Evolutionary conservation across 139 green algal species (phyloP).

Genomic region (Micractinium conductrix): DNA sequence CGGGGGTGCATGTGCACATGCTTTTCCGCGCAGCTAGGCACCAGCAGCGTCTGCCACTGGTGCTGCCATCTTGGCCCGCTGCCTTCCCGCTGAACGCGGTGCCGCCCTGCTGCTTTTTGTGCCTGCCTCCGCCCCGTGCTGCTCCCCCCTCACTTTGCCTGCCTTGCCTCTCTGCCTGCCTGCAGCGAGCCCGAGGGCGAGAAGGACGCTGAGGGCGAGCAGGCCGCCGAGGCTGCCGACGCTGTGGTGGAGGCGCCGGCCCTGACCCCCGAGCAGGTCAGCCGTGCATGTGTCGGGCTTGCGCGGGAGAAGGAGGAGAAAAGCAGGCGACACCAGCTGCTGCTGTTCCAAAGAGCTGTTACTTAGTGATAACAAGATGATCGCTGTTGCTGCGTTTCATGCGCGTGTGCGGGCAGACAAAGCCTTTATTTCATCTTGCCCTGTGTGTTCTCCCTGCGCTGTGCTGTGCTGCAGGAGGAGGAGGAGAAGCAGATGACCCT

Average conservation of each 20-base stretch:
- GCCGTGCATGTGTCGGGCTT: too few species aligned
- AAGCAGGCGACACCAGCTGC: conserved; percentile 13
- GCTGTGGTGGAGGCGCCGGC: conserved; percentile 37
- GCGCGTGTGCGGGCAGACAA: too few species aligned
- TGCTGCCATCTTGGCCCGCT: not conserved
- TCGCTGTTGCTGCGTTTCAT: too few species aligned
- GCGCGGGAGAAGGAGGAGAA: conserved; percentile 59
- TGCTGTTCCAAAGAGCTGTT: too few species aligned
- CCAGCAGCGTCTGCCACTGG: not conserved
- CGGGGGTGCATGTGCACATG: too few species aligned
- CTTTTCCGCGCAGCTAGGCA: too few species aligned
- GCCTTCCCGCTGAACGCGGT: not conserved
- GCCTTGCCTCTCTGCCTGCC: not conserved
- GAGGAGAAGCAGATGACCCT: conserved; percentile 16
- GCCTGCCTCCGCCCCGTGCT: not conserved
- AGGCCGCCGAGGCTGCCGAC: not conserved
- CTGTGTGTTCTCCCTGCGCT: too few species aligned
- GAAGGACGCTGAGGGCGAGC: conserved; percentile 44
- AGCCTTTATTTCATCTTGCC: not conserved
- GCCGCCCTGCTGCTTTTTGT: not conserved
- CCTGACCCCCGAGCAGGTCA: conserved; percentile 26
- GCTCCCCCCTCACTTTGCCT: not conserved
- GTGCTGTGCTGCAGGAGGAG: too few species aligned
- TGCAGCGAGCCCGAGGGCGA: conserved; percentile 28
- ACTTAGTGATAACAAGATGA: too few species aligned